Percentiles rank a stretch among this genome's conserved stretches.
phyloP scores from a whole-genome alignment of 495 filamentous ascomycete genomes.

The Friedmanniomyces simplex region DNA sequence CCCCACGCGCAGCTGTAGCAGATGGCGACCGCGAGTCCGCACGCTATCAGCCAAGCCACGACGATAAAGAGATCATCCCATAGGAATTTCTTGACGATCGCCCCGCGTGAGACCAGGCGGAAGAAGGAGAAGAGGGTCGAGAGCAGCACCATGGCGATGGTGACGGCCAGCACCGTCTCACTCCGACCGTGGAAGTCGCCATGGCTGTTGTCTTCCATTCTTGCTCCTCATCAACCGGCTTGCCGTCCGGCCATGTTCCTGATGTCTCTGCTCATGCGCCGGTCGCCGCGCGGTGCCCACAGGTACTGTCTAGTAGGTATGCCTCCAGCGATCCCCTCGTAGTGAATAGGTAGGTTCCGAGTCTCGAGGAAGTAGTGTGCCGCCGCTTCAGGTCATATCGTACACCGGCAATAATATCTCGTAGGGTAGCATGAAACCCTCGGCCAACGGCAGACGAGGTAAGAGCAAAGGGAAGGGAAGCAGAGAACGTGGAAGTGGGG shows the following conservation, averaged over 20 bases:
- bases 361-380: background rate
- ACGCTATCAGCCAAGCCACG: slow-evolving; percentile 68
- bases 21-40: slow-evolving; percentile 66
- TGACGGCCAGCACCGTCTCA: slow-evolving; percentile 62
- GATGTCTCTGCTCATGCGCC: background rate
- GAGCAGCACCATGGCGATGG: slow-evolving; percentile 54
- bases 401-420: too few species aligned
- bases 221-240: background rate
- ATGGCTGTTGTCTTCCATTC: slow-evolving; percentile 10
- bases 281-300: too few species aligned
- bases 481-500: too few species aligned
- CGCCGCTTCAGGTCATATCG: too few species aligned
- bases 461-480: too few species aligned
- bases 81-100: slow-evolving; percentile 57
- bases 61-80: slow-evolving; percentile 80
- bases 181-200: slow-evolving; percentile 36
- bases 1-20: slow-evolving; percentile 61
- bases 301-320: too few species aligned
- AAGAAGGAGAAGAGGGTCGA: slow-evolving; percentile 62
- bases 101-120: slow-evolving; percentile 59
- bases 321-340: too few species aligned
- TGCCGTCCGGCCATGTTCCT: background rate
- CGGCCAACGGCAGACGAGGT: too few species aligned
- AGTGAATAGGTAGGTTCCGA: background rate
- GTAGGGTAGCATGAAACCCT: too few species aligned